Conservation (phyloP, 805 yeast genomes). For the Zygotorulaspora sp. region DNA sequence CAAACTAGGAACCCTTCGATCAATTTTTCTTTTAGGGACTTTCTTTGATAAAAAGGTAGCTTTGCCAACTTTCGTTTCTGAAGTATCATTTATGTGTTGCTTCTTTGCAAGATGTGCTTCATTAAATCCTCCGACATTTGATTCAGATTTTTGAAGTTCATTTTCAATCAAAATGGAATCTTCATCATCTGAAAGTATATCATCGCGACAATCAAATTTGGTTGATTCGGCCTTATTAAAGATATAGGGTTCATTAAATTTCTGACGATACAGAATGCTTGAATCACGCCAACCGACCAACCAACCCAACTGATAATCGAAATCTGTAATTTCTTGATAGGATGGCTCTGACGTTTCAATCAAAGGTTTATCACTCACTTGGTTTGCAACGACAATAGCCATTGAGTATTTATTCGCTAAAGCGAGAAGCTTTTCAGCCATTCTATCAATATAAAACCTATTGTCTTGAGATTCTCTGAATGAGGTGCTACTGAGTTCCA, state of each 20-base stretch:
- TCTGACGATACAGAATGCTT: conserved; percentile 34
- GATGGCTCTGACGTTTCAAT: conserved; percentile 14
- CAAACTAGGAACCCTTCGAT: conserved; percentile 46
- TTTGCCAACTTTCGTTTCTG: neutral
- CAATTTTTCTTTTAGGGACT: conserved; percentile 31
- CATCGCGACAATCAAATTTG: conserved; percentile 9
- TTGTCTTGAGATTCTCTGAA: conserved; percentile 39
- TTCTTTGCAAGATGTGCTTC: neutral
- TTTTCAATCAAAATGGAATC: conserved; percentile 26
- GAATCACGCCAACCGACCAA: conserved; percentile 68
- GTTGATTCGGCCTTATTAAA: neutral
- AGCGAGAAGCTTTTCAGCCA: conserved; percentile 46
- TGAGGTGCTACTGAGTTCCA: conserved; percentile 45
- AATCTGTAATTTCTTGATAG: conserved; percentile 29
- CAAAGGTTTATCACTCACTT: conserved; percentile 58
- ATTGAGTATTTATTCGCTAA: conserved; percentile 46
- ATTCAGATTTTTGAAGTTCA: conserved; percentile 11
- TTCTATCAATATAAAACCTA: conserved; percentile 39
- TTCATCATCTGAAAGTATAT: conserved; percentile 30
- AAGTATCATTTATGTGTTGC: neutral
- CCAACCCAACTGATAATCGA: conserved; percentile 68
- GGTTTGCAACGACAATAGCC: conserved; percentile 72
- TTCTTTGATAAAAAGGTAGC: neutral
- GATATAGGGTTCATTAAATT: conserved; percentile 12
- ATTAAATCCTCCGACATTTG: neutral